Evolutionary conservation across 129 eudicot species (phyloP).

Genomic region (Centella asiatica): DNA sequence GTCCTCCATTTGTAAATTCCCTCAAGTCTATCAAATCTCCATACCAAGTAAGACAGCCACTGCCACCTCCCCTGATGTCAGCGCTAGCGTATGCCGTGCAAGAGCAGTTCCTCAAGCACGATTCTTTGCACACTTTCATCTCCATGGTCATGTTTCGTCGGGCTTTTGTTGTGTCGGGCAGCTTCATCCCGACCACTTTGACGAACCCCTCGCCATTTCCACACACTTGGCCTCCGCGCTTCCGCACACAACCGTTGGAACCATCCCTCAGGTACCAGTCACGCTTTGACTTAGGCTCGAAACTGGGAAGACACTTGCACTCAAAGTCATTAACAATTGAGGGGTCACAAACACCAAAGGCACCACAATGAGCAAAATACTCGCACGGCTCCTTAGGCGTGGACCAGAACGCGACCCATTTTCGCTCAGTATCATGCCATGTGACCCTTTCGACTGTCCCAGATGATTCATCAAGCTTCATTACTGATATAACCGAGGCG

Average conservation of each 20-base stretch:
- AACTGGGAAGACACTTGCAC: slow-evolving; percentile 30
- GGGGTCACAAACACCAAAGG: slow-evolving; percentile 11
- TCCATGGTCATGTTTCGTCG: slow-evolving; percentile 11
- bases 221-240: slow-evolving; percentile 12
- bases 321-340: slow-evolving; percentile 7
- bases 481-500: slow-evolving; percentile 16
- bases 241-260: slow-evolving; percentile 24
- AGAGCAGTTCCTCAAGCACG: slow-evolving; percentile 28
- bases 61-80: slow-evolving; percentile 10
- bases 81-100: slow-evolving; percentile 22
- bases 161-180: slow-evolving; percentile 27
- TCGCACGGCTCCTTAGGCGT: slow-evolving; percentile 28
- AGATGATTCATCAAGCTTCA: slow-evolving; percentile 12
- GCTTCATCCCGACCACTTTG: slow-evolving; percentile 13
- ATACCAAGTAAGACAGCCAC: slow-evolving; percentile 44
- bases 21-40: slow-evolving; percentile 39
- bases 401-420: slow-evolving; percentile 20
- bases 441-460: slow-evolving; percentile 17
- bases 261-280: slow-evolving; percentile 33
- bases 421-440: slow-evolving; percentile 15
- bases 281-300: slow-evolving; percentile 15
- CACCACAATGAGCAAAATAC: slow-evolving; percentile 20
- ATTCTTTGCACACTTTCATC: slow-evolving; percentile 11
- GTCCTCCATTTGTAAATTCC: slow-evolving; percentile 36
- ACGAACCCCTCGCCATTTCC: slow-evolving; percentile 21